Conservation (phyloP, 2,329 filamentous ascomycete species). For the Aureobasidium vineae region DNA sequence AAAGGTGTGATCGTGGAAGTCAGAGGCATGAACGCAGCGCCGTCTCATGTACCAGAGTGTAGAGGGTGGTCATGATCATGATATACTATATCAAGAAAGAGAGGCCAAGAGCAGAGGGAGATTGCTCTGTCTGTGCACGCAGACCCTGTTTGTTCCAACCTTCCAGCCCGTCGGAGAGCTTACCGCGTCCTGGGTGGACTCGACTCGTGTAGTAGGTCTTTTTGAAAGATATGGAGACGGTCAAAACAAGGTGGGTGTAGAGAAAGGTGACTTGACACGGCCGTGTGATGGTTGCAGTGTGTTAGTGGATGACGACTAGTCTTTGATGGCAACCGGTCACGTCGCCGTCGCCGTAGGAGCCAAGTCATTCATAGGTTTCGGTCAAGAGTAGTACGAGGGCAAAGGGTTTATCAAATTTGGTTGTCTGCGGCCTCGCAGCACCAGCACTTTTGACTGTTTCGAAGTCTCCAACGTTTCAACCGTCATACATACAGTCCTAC, state of each 20-base stretch:
- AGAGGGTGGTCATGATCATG: not conserved
- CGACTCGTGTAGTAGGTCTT: not conserved
- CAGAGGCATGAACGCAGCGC: not conserved
- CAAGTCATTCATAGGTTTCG: not conserved
- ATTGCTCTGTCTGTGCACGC: constrained; percentile 19
- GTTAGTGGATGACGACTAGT: constrained; percentile 2
- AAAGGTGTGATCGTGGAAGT: not conserved
- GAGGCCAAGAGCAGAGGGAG: constrained; percentile 4
- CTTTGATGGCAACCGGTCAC: constrained; percentile 1
- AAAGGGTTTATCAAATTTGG: constrained; percentile 8
- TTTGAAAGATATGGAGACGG: not conserved
- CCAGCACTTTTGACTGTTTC: constrained; percentile 20
- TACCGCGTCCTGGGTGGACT: constrained; percentile 8
- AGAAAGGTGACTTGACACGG: not conserved
- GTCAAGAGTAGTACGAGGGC: constrained; percentile 7
- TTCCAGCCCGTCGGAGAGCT: constrained; percentile 9
- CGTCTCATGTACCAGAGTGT: not conserved
- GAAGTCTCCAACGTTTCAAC: constrained; percentile 5
- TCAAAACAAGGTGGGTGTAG: not conserved
- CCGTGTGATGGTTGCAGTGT: constrained; percentile 4
- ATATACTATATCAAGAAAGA: not conserved
- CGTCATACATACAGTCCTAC: constrained; percentile 8
- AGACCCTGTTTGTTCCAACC: constrained; percentile 1
- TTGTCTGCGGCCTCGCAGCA: constrained; percentile 5
- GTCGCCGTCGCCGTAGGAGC: not conserved